These are phyloP conservation scores for Solanum virginianum DNA, from an alignment of 257 asterid species.

Conservation along the genomic window DNA sequence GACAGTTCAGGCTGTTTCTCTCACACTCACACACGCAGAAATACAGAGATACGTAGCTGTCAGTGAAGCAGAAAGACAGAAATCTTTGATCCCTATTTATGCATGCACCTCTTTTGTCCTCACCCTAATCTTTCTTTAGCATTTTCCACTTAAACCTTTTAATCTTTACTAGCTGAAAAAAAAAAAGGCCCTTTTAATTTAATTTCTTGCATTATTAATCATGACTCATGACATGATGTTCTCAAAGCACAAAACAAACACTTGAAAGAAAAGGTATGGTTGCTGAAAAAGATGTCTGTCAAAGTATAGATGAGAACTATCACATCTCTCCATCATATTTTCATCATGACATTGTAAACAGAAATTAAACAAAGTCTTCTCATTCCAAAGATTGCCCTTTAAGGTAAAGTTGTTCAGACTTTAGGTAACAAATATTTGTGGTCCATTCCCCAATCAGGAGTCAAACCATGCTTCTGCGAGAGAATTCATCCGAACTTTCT, in stretches of 20 bases:
- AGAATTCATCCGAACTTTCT: neutral
- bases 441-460: neutral
- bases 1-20: slow-evolving; percentile 39
- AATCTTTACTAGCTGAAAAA: neutral
- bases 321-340: slow-evolving; percentile 33
- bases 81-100: slow-evolving; percentile 28
- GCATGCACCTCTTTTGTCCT: slow-evolving; percentile 33
- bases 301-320: slow-evolving; percentile 51
- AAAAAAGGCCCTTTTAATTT: neutral
- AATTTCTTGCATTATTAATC: neutral
- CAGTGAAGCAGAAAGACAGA: slow-evolving; percentile 33
- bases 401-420: slow-evolving; percentile 2
- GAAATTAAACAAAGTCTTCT: neutral
- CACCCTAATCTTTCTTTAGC: slow-evolving; percentile 1
- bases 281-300: slow-evolving; percentile 64
- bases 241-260: neutral
- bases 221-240: neutral
- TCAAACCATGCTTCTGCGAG: neutral
- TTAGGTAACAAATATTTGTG: neutral
- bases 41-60: slow-evolving; percentile 51
- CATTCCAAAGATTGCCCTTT: slow-evolving; percentile 9
- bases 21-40: slow-evolving; percentile 28
- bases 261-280: neutral
- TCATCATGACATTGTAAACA: neutral
- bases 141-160: neutral